phyloP scores from a whole-genome alignment of 1,284 basidiomycete genomes.

The Moesziomyces antarcticus region DNA sequence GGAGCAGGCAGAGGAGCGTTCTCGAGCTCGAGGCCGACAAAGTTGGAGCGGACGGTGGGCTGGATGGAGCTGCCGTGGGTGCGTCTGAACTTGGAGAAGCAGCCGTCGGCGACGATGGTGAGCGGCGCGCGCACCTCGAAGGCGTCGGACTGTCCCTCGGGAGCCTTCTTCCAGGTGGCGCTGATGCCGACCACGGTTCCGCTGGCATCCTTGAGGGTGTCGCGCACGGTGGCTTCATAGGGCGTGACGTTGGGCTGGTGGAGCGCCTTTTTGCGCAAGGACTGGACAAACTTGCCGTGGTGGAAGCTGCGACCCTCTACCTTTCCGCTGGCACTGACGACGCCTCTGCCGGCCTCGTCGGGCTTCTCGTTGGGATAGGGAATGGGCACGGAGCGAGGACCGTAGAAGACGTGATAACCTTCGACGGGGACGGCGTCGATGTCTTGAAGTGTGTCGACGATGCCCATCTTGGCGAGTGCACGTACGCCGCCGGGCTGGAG shows the following conservation, averaged over 20 bases:
- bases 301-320: conserved; percentile 83
- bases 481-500: conserved; percentile 91
- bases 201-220: conserved; percentile 49
- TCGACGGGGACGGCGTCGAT: conserved; percentile 87
- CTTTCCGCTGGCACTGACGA: conserved; percentile 62
- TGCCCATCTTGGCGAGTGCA: conserved; percentile 80
- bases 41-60: conserved; percentile 77
- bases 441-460: conserved; percentile 78
- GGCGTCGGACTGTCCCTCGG: conserved; percentile 16
- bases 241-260: conserved; percentile 58
- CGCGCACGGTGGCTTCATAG: conserved; percentile 57
- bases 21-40: conserved; percentile 82
- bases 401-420: conserved; percentile 87
- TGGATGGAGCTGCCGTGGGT: conserved; percentile 69
- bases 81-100: conserved; percentile 85
- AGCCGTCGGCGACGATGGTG: conserved; percentile 92
- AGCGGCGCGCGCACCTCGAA: conserved; percentile 75
- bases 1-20: conserved; percentile 81
- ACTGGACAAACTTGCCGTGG: conserved; percentile 91
- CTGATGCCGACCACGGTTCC: conserved; percentile 52
- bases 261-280: conserved; percentile 77
- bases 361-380: conserved; percentile 78
- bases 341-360: conserved; percentile 42
- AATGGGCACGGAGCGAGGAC: conserved; percentile 77
- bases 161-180: conserved; percentile 44